Percentiles rank a stretch among this genome's conserved stretches.
phyloP scores from a whole-genome alignment of 768 basidiomycete genomes.

The Trichaptum fuscoviolaceum region DNA sequence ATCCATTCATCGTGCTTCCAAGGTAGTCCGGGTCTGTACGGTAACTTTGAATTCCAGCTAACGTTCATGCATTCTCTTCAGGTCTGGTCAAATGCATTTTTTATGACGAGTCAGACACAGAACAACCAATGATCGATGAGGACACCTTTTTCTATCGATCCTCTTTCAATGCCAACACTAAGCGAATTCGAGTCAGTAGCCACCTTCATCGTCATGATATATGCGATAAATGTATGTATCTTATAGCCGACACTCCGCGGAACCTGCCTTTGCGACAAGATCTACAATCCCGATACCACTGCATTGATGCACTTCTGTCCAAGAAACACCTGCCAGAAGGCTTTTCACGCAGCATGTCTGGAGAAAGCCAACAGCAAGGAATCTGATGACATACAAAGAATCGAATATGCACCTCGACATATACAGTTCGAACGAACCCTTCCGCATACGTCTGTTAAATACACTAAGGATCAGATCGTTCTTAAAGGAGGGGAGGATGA shows the following conservation, averaged over 20 bases:
- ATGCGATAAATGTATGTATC: slow-evolving; percentile 4
- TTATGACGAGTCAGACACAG: slow-evolving; percentile 34
- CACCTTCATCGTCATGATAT: not conserved
- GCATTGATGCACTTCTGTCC: slow-evolving; percentile 54
- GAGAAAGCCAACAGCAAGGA: slow-evolving; percentile 23
- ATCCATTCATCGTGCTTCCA: slow-evolving; percentile 42
- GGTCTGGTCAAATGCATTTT: slow-evolving; percentile 28
- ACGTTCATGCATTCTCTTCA: slow-evolving; percentile 16
- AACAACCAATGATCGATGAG: slow-evolving; percentile 35
- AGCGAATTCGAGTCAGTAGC: slow-evolving; percentile 31
- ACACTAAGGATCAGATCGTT: slow-evolving; percentile 9
- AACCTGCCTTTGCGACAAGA: slow-evolving; percentile 41
- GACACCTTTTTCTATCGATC: slow-evolving; percentile 45
- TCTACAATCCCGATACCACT: slow-evolving; percentile 40
- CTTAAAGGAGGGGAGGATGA: slow-evolving; percentile 4
- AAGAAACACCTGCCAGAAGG: slow-evolving; percentile 38
- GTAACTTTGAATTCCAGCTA: not conserved
- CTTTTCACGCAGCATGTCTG: slow-evolving; percentile 48
- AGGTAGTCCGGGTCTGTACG: slow-evolving; percentile 24
- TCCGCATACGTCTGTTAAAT: not conserved
- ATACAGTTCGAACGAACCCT: not conserved
- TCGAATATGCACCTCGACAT: not conserved
- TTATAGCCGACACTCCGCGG: slow-evolving; percentile 35
- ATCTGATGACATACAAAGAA: slow-evolving; percentile 9
- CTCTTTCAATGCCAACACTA: slow-evolving; percentile 29